These are phyloP conservation scores for Ophiostoma quercus DNA, from an alignment of 2,329 filamentous ascomycete genomes.

Conservation along the genomic window DNA sequence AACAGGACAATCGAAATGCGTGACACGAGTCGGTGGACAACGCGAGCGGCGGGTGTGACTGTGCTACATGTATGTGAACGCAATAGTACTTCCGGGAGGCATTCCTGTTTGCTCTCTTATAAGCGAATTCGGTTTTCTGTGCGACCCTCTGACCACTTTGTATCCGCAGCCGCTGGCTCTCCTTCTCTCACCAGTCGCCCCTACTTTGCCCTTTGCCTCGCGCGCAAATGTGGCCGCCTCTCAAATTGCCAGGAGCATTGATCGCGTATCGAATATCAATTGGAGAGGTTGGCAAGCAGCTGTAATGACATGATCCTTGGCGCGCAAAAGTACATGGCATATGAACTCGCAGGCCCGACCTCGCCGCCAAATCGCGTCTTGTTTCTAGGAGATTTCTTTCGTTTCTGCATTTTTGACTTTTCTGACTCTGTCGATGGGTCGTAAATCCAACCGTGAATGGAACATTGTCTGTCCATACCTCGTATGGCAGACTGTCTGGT, in stretches of 20 bases:
- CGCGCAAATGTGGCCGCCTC: no score
- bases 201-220: not conserved
- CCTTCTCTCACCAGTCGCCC: not conserved
- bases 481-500: not conserved
- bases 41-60: slow-evolving; percentile 14
- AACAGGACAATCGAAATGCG: slow-evolving; percentile 2
- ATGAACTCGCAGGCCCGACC: not conserved
- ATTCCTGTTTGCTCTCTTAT: slow-evolving; percentile 15
- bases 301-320: not conserved
- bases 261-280: not conserved
- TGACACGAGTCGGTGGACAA: slow-evolving; percentile 18
- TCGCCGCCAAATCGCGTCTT: not conserved
- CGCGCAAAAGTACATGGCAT: slow-evolving; percentile 12
- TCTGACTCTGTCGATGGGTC: not conserved
- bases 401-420: not conserved
- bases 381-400: not conserved
- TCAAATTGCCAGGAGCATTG: not conserved
- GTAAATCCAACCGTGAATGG: not conserved
- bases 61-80: slow-evolving; percentile 5
- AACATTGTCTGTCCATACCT: not conserved
- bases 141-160: not conserved
- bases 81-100: slow-evolving; percentile 1
- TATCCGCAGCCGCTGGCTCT: not conserved
- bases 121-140: slow-evolving; percentile 5
- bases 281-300: not conserved